Conservation (phyloP, 345 rosid species). For the Acer yangbiense region DNA sequence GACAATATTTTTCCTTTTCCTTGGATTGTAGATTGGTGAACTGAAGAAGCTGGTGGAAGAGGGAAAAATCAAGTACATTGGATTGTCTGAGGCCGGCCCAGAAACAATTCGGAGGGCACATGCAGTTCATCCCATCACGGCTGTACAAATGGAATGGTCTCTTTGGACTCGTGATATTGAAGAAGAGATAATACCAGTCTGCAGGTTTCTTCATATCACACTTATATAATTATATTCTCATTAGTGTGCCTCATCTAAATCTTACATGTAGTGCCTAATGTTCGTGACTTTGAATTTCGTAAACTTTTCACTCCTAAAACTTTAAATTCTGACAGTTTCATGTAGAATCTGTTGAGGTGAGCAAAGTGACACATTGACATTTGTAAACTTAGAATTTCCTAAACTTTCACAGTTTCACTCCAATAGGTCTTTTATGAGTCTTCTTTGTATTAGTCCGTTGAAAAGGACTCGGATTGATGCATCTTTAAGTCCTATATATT, state of each 20-base stretch:
- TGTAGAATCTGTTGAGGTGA: too few relatives aligned
- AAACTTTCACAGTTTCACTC: too few relatives aligned
- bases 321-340: too few relatives aligned
- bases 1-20: background rate
- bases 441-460: too few relatives aligned
- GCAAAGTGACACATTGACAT: too few relatives aligned
- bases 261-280: too few relatives aligned
- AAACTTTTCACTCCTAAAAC: too few relatives aligned
- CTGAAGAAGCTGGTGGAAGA: conserved; percentile 64
- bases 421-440: background rate
- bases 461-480: too few relatives aligned
- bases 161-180: conserved; percentile 67
- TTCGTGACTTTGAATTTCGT: too few relatives aligned
- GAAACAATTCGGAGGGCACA: conserved; percentile 67
- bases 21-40: conserved; percentile 46
- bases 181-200: conserved; percentile 53
- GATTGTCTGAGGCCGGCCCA: conserved; percentile 57
- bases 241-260: background rate
- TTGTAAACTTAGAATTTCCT: too few relatives aligned
- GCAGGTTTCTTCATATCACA: conserved; percentile 35
- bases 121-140: conserved; percentile 63
- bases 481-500: background rate
- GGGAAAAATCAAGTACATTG: conserved; percentile 55
- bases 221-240: background rate
- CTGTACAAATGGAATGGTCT: conserved; percentile 69